Conservation (phyloP, 371 early-diverging fungal species). For the Mucor plumbeus region DNA sequence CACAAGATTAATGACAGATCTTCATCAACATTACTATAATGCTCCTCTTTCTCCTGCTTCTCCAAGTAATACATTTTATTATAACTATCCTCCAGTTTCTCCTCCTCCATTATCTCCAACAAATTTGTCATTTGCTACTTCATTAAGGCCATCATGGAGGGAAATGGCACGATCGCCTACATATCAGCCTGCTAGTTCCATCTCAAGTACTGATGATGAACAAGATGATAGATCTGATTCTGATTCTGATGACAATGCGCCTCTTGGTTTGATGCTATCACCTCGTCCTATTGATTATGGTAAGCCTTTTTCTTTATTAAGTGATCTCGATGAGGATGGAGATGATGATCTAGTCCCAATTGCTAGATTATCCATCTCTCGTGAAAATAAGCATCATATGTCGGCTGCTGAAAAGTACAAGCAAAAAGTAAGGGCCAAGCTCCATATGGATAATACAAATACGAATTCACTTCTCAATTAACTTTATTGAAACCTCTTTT, state of each 20-base stretch:
- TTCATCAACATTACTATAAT: background rate
- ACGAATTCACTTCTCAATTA: background rate
- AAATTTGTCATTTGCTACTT: conserved; percentile 1
- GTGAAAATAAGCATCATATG: conserved; percentile 11
- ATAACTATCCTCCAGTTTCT: conserved; percentile 8
- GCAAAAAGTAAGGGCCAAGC: conserved; percentile 38
- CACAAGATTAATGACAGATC: background rate
- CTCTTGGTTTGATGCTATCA: conserved; percentile 16
- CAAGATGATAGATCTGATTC: background rate
- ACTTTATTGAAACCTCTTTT: background rate
- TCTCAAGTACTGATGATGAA: conserved; percentile 28
- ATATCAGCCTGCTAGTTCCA: conserved; percentile 23
- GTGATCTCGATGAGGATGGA: conserved; percentile 37
- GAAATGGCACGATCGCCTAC: conserved; percentile 6
- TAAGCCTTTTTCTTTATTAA: conserved; percentile 15
- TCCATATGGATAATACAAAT: conserved; percentile 3
- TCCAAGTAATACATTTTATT: background rate
- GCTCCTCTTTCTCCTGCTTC: background rate
- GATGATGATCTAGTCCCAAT: conserved; percentile 46
- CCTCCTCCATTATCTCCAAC: conserved; percentile 29
- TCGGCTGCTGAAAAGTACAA: conserved; percentile 51
- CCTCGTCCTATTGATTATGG: background rate
- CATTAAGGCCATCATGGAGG: conserved; percentile 12
- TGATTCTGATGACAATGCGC: conserved; percentile 24
- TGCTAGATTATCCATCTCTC: conserved; percentile 21